Evolutionary conservation across 495 filamentous ascomycete genomes (phyloP).

Genomic region (Venustampulla echinocandica): DNA sequence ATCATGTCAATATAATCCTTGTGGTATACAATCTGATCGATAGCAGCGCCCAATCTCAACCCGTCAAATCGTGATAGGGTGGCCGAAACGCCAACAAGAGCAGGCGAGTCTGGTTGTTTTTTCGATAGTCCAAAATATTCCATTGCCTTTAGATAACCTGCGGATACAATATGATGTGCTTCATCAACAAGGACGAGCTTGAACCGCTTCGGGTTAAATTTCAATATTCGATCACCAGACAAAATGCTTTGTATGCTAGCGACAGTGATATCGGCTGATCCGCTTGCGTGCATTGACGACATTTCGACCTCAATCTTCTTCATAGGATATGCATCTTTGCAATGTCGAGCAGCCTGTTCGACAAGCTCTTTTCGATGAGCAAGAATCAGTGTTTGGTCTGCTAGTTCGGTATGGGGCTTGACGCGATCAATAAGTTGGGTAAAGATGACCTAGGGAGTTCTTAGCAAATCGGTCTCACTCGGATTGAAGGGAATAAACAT

Average conservation of each 20-base stretch:
- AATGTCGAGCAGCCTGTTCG: conserved; percentile 85
- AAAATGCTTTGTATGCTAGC: conserved; percentile 80
- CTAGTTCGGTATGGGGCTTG: conserved; percentile 40
- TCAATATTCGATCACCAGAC: conserved; percentile 62
- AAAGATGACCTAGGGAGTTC: conserved; percentile 67
- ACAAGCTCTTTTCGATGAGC: conserved; percentile 92
- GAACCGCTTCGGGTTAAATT: conserved; percentile 71
- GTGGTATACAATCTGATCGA: conserved; percentile 96
- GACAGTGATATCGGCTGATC: conserved; percentile 81
- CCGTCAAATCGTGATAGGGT: conserved; percentile 89
- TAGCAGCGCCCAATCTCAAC: conserved; percentile 72
- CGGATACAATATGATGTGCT: conserved; percentile 93
- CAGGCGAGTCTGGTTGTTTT: conserved; percentile 46
- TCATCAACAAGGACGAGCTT: conserved; percentile 95
- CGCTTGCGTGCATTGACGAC: conserved; percentile 63
- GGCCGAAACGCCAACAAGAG: conserved; percentile 85
- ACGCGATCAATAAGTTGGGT: conserved; percentile 86
- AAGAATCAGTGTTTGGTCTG: conserved; percentile 79
- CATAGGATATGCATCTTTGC: conserved; percentile 66
- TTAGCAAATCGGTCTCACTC: background rate
- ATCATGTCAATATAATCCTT: conserved; percentile 98
- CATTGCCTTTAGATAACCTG: conserved; percentile 62
- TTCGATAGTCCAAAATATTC: conserved; percentile 63
- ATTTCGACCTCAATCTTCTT: conserved; percentile 84
- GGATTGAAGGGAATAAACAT: conserved; percentile 12